Base-by-base conservation (phyloP, 306 rosid species). In the Arachis stenosperma region DNA sequence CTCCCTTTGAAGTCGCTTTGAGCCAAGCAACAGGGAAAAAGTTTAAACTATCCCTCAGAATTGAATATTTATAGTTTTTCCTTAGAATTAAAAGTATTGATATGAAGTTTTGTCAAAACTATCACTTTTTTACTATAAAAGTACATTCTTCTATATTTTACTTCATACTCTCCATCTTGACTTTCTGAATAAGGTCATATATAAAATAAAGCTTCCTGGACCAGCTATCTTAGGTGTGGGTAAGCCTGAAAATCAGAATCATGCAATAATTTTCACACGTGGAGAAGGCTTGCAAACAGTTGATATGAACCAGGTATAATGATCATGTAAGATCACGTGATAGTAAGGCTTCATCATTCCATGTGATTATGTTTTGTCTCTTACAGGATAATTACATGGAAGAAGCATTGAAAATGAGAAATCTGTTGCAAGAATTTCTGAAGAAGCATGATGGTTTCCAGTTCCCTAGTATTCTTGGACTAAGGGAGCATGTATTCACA, bases 161-260 rank as follows among this genome's bases (percentile, higher is more conserved):
- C 46, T 5, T 42, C 8, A 42, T 42, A 22, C 54, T 72, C 15
- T 71, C 51, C 17, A 15, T n/a, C 27, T 12, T 47, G 61, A 53
- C 74, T 78, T 41, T 64, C 60, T 66, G 15, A 22, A 69, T 78
- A 80, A 95, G 99, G 84, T 89, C 22, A 95, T 95, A 59, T 91
- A 95, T 86, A 86, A 81, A 78, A 95, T 95, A 81, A 95, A 92
- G 84, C 98, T 95, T 79, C 99, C 99, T 2, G 99, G 99, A 68
- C 97, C 96, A 37, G 96, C 98, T 4, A 87, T 91, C 67, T 87
- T 91, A 82, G 99, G 99, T 65, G 99, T 91, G 85, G 99, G 99
- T 69, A 95, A 95, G 88, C 99, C 99, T 51, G 99, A 95, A 82
- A 95, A 91, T 90, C 98, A 95, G 85, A 95, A 95, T 75, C 99